Evolutionary conservation across 2,329 filamentous ascomycete genomes (phyloP).

Genomic region (Alternaria burnsii): DNA sequence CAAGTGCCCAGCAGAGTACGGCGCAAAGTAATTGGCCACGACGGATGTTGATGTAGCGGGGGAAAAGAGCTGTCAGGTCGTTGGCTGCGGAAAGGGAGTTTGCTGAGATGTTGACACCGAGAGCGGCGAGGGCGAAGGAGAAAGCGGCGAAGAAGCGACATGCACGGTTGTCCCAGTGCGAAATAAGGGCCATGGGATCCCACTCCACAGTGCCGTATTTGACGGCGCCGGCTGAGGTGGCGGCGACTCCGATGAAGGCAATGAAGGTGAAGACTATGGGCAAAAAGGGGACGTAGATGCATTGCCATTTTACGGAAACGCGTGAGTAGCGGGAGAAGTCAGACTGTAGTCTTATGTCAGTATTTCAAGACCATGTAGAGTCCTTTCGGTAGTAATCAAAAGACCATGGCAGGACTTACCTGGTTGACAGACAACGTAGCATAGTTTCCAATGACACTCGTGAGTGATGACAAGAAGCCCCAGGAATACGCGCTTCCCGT

Average conservation of each 20-base stretch:
- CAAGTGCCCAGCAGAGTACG: slow-evolving; percentile 54
- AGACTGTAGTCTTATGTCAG: slow-evolving; percentile 49
- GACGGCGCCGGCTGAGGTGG: slow-evolving; percentile 63
- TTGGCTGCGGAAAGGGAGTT: slow-evolving; percentile 64
- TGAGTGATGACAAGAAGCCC: slow-evolving; percentile 61
- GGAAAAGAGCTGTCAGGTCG: slow-evolving; percentile 62
- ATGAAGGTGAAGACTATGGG: slow-evolving; percentile 64
- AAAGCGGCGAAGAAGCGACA: slow-evolving; percentile 54
- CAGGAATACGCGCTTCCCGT: slow-evolving; percentile 62
- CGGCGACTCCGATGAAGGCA: slow-evolving; percentile 66
- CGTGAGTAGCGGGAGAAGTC: slow-evolving; percentile 66
- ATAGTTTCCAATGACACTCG: slow-evolving; percentile 61
- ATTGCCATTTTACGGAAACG: slow-evolving; percentile 59
- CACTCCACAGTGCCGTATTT: slow-evolving; percentile 60
- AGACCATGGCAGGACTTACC: slow-evolving; percentile 27
- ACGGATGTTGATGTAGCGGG: slow-evolving; percentile 62
- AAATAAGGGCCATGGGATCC: slow-evolving; percentile 54
- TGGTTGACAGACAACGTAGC: slow-evolving; percentile 63
- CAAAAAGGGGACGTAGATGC: slow-evolving; percentile 61
- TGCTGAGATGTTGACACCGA: slow-evolving; percentile 63
- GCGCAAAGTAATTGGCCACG: slow-evolving; percentile 59
- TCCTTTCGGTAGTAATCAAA: neutral
- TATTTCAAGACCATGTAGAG: slow-evolving; percentile 21
- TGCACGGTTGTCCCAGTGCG: slow-evolving; percentile 50
- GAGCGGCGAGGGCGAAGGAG: slow-evolving; percentile 58